Evolutionary conservation across 495 filamentous ascomycete species (phyloP).

Genomic region (Haplographium delicatum): DNA sequence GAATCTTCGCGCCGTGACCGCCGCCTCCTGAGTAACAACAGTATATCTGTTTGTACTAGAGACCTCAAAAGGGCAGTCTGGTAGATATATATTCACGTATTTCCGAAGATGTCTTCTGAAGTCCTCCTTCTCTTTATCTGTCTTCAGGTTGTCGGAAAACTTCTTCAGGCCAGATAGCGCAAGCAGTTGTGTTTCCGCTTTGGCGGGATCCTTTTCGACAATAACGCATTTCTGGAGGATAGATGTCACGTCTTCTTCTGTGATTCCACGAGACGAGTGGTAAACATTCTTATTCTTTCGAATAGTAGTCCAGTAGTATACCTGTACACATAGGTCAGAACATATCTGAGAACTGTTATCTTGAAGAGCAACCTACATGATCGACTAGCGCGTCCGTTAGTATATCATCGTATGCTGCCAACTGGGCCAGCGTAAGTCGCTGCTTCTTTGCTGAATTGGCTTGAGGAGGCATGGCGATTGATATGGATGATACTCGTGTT

Average conservation of each 20-base stretch:
- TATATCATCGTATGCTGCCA: conserved; percentile 92
- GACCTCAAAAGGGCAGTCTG: conserved; percentile 91
- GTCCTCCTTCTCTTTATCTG: conserved; percentile 76
- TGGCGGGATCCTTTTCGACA: conserved; percentile 60
- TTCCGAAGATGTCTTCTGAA: conserved; percentile 82
- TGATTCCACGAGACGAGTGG: conserved; percentile 72
- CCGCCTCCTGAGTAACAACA: conserved; percentile 81
- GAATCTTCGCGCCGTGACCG: conserved; percentile 71
- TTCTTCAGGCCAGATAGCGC: conserved; percentile 68
- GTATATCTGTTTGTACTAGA: conserved; percentile 93
- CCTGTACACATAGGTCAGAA: conserved; percentile 43
- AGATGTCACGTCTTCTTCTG: conserved; percentile 71
- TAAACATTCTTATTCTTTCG: conserved; percentile 91
- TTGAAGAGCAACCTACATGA: conserved; percentile 56
- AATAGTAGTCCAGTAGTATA: conserved; percentile 91
- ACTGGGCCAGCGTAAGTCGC: conserved; percentile 69
- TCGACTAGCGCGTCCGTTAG: conserved; percentile 94
- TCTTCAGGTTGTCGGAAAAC: conserved; percentile 58
- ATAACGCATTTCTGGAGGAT: conserved; percentile 76
- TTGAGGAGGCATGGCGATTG: conserved; percentile 19
- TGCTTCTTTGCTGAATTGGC: conserved; percentile 17
- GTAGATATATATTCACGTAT: conserved; percentile 88
- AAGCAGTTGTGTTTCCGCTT: conserved; percentile 67
- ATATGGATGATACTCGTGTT: not conserved
- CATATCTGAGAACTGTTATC: not conserved